These are phyloP conservation scores for Ascochyta fabae DNA, from an alignment of 2,329 filamentous ascomycete genomes.

Conservation along the genomic window DNA sequence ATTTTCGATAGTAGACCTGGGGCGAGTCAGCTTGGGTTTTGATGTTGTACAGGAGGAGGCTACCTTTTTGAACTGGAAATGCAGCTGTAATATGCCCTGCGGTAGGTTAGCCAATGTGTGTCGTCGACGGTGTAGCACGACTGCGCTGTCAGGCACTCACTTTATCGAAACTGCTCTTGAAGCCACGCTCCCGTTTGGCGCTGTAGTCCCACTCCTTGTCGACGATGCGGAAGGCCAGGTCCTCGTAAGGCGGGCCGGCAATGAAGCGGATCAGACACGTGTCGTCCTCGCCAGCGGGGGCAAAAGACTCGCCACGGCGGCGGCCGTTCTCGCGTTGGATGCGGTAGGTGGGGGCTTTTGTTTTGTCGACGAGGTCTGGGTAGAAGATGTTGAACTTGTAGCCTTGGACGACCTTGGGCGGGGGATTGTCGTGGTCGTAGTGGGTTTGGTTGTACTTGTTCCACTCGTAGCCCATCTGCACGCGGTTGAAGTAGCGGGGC, in stretches of 20 bases:
- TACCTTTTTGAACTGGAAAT: constrained; percentile 99
- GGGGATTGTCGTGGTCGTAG: constrained; percentile 97
- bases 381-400: constrained; percentile 99
- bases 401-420: constrained; percentile 96
- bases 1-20: constrained; percentile 59
- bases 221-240: constrained; percentile 95
- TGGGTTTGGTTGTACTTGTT: constrained; percentile 99
- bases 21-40: constrained; percentile 28
- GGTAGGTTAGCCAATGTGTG: constrained; percentile 35
- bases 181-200: constrained; percentile 91
- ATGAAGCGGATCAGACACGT: constrained; percentile 97
- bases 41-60: constrained; percentile 22
- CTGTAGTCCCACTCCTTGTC: constrained; percentile 99
- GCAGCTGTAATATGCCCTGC: constrained; percentile 91
- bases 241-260: constrained; percentile 93
- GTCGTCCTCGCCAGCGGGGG: constrained; percentile 92
- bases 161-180: constrained; percentile 97
- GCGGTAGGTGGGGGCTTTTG: constrained; percentile 91
- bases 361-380: constrained; percentile 93
- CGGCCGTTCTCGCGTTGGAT: constrained; percentile 93
- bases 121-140: not conserved
- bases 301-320: constrained; percentile 88
- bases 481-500: constrained; percentile 95
- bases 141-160: constrained; percentile 59
- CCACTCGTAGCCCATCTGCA: constrained; percentile 99